Evolutionary conservation across 768 basidiomycete species (phyloP), one percentile per base, ranked within the genome.

Genomic region (Cystofilobasidium macerans): DNA sequence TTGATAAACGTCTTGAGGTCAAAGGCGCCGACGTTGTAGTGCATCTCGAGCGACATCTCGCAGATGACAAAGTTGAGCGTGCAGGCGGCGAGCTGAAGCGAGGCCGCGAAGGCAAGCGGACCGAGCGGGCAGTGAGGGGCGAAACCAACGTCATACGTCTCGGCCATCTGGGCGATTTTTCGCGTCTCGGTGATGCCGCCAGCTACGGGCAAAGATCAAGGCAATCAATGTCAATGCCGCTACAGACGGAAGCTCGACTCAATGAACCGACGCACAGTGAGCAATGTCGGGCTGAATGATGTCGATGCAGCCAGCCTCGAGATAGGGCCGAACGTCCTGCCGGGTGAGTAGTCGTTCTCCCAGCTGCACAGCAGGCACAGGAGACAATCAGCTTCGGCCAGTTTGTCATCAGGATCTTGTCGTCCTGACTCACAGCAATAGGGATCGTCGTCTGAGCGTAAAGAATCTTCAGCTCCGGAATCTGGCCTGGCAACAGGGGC

Each of bases 81-180:
- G 28, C 80, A 76, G 40, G 81, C 77, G 3, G 80, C 85, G 3
- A 87, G 79, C 62, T 86, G 84, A 48, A 86, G 80, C 35, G 59
- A 67, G 18, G 67, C 85, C 7, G 85, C 86, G 28, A 87, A 79
- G 0, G 85, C 84, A 35, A 88, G 82, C 0, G 86, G 86, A 0
- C 85, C 85, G 1, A 86, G 71, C 2, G 86, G 86, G 75, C 85
- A 86, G 71, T 87, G 85, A 6, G 86, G 85, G 0, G 85, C 86
- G 60, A 79, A 72, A 14, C 82, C 85, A 61, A 87, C 56, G 69
- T 87, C 87, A 72, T 86, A 87, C 4, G 81, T 83, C 73, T 86
- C 84, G 1, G 81, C 80, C 70, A 85, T 75, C 28, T 79, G 76
- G 7, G 84, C 83, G 26, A 86, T 83, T 48, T 82, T 79, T 48